Conservation (phyloP, 2,329 filamentous ascomycete species). For the Fusarium luffae region DNA sequence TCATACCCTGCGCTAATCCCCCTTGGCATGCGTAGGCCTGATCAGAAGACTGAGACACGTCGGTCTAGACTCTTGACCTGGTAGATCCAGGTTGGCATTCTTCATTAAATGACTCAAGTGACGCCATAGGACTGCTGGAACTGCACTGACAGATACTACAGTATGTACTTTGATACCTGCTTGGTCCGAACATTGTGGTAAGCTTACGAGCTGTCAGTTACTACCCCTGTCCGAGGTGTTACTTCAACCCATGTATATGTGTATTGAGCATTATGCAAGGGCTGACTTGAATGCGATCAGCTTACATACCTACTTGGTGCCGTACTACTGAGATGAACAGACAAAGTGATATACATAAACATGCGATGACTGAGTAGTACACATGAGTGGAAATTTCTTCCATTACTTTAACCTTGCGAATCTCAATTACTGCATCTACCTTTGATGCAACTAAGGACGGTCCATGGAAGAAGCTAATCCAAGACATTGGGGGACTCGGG, state of each 20-base stretch:
- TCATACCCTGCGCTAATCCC: neutral
- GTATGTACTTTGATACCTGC: neutral
- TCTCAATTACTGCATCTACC: neutral
- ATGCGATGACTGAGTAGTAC: neutral
- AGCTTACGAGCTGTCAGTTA: slow-evolving; percentile 4
- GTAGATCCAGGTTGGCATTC: slow-evolving; percentile 7
- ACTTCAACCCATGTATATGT: slow-evolving; percentile 10
- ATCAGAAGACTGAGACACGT: slow-evolving; percentile 17
- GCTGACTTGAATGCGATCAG: neutral
- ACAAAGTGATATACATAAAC: neutral
- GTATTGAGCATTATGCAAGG: neutral
- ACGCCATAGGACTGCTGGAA: slow-evolving; percentile 11
- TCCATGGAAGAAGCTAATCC: neutral
- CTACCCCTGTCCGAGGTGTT: neutral
- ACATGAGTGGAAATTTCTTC: neutral
- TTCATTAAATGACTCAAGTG: slow-evolving; percentile 14
- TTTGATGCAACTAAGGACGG: neutral
- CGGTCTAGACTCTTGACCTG: slow-evolving; percentile 10
- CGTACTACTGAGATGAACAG: neutral
- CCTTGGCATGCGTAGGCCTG: neutral
- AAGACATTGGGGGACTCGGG: slow-evolving; percentile 9
- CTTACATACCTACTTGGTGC: neutral
- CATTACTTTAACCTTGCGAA: neutral
- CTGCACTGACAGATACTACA: neutral
- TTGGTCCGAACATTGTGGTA: neutral